Percentiles rank a stretch among this genome's conserved stretches.
Conservation (phyloP, 148 eudicot species). For the Rhododendron henanense region DNA sequence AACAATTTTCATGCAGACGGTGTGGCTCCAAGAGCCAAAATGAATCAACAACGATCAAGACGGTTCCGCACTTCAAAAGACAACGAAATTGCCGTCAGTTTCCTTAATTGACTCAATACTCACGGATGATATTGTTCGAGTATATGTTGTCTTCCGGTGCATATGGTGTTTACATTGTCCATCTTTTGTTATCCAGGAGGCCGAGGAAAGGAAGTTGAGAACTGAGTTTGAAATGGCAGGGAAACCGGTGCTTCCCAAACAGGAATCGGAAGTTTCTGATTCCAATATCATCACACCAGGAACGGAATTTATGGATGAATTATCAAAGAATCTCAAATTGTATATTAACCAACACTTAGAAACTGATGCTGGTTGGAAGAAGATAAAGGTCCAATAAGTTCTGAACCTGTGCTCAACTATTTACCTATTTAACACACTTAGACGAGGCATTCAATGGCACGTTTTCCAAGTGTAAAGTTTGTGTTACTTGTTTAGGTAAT, state of each 20-base stretch:
- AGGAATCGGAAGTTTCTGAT: slow-evolving; percentile 22
- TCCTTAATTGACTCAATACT: background rate
- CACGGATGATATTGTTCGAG: no score
- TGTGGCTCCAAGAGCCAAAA: slow-evolving; percentile 21
- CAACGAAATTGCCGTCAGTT: slow-evolving; percentile 24
- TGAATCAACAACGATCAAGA: slow-evolving; percentile 20
- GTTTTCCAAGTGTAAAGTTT: background rate
- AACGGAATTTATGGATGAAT: slow-evolving; percentile 28
- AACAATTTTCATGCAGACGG: slow-evolving; percentile 3
- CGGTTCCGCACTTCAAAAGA: slow-evolving; percentile 15
- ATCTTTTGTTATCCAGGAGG: slow-evolving; percentile 23
- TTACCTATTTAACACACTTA: background rate
- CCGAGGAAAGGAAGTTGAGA: slow-evolving; percentile 31
- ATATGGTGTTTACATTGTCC: background rate
- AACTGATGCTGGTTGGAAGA: slow-evolving; percentile 30
- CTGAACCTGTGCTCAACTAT: background rate
- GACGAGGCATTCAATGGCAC: background rate
- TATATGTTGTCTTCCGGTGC: background rate
- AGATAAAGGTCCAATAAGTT: slow-evolving; percentile 25
- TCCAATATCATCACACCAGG: no score
- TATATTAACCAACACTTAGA: slow-evolving; percentile 25
- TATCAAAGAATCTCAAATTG: slow-evolving; percentile 29
- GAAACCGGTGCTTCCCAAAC: slow-evolving; percentile 27
- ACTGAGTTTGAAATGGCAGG: slow-evolving; percentile 30
- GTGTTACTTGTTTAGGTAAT: slow-evolving; percentile 26